Conservation (phyloP, 768 basidiomycete species). For the Trametopsis cervina region DNA sequence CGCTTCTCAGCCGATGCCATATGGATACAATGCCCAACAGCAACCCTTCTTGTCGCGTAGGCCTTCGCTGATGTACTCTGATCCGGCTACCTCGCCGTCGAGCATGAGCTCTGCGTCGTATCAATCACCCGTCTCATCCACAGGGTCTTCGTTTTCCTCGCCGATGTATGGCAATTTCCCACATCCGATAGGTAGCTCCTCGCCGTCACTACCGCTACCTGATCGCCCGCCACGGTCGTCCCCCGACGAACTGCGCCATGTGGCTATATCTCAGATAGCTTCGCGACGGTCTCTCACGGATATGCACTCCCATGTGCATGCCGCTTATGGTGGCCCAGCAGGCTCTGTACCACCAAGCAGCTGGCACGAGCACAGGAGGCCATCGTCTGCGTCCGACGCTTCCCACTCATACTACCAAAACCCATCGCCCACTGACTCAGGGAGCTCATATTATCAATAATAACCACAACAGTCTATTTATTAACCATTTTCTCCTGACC, state of each 20-base stretch:
- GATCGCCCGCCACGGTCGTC: not conserved
- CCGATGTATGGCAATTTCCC: not conserved
- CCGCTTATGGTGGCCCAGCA: not conserved
- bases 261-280: not conserved
- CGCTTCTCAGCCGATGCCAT: not conserved
- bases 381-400: not conserved
- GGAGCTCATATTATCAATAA: not conserved
- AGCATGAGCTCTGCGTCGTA: not conserved
- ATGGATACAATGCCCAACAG: not conserved
- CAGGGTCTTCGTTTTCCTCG: not conserved
- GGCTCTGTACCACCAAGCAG: not conserved
- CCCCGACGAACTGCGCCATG: not conserved
- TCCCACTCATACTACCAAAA: not conserved
- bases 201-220: not conserved
- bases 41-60: not conserved
- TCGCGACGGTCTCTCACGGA: not conserved
- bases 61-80: not conserved
- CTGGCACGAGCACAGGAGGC: not conserved
- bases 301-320: not conserved
- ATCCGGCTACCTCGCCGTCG: not conserved
- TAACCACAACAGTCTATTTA: not conserved
- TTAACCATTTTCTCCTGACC: too few relatives aligned
- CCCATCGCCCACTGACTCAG: not conserved
- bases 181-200: not conserved
- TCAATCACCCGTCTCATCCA: not conserved